Base-by-base conservation (phyloP, 2,329 filamentous ascomycete genomes). In the Exophiala calicioides region DNA sequence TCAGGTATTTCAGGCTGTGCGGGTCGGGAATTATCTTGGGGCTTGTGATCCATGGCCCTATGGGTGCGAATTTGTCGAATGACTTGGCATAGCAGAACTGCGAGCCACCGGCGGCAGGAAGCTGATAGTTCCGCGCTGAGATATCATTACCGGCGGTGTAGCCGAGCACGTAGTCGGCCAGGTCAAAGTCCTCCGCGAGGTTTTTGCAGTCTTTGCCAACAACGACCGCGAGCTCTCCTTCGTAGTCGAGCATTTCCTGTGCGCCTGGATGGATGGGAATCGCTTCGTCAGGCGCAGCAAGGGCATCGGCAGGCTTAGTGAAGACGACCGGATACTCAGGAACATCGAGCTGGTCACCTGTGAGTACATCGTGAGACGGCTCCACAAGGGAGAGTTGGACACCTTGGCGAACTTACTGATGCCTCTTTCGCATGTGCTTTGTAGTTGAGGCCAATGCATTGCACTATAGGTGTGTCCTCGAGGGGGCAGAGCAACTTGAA, bases 401-500 rank as follows among this genome's bases (percentile, higher is more conserved):
- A n/a, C n/a, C n/a, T n/a, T n/a, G n/a, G n/a, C n/a, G n/a, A n/a
- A n/a, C n/a, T n/a, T n/a, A n/a, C n/a, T n/a, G n/a, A n/a, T 21
- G 64, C 65, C 53, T 71, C 68, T 19, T 38, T 34, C 3, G 66
- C 67, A 43, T 68, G 67, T 48, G 70, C 62, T 19, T 53, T 53
- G 55, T 72, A 72, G 61, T 74, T 75, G 34, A 74, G 65, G 5
- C 71, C 71, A 26, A 73, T 53, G 56, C 70, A 74, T n/a, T 69
- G 67, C 34, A 73, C 68, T 8, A 43, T 37, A 8, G 44, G 37
- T 12, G 24, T 29, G 20, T 48, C 34, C 10, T 42, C 29, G 15
- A 33, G 3, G 90, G 86, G 67, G 63, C 90, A 47, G 31, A 49
- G n/a, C 24, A 20, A 18, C 13, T 13, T n/a, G n/a, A n/a, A n/a